A percentile compares a stretch with the other conserved stretches of the same genome.
phyloP scores from a whole-genome alignment of 345 rosid species.

The Aquilaria sinensis region DNA sequence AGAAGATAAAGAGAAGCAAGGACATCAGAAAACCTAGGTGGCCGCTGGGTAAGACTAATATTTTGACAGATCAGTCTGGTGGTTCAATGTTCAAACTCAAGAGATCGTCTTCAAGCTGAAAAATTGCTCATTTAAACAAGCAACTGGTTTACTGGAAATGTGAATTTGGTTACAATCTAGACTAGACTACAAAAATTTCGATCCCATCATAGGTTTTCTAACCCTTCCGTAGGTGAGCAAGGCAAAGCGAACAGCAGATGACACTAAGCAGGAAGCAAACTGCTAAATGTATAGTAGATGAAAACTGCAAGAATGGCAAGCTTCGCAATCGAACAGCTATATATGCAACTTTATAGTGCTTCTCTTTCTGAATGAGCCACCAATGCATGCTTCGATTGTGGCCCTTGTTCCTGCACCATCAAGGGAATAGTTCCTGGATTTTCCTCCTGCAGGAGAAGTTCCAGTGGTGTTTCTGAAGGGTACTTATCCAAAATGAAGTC shows the following conservation, averaged over 20 bases:
- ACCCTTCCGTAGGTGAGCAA: no score
- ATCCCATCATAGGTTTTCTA: no score
- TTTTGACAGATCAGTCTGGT: no score
- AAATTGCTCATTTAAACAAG: no score
- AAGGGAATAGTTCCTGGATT: constrained; percentile 69
- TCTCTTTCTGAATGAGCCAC: constrained; percentile 27
- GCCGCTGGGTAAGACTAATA: no score
- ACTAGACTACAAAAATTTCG: no score
- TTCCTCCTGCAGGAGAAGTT: constrained; percentile 59
- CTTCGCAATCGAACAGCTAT: not conserved
- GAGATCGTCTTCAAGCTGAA: no score
- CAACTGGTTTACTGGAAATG: no score
- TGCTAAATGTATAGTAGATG: not conserved
- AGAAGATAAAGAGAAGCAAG: no score
- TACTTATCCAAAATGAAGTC: constrained; percentile 68
- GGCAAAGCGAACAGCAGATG: not conserved
- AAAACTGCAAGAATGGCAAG: not conserved
- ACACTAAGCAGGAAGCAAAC: not conserved
- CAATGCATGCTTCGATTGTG: constrained; percentile 35
- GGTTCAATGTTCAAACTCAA: no score
- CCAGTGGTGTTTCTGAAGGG: constrained; percentile 67
- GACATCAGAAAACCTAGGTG: no score
- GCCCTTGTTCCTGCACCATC: constrained; percentile 22
- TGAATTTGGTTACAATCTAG: no score
- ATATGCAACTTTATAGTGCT: constrained; percentile 13